A percentile compares a stretch with the other conserved stretches of the same genome.
Conservation (phyloP, 805 yeast genomes). For the Candida taoyuanica region DNA sequence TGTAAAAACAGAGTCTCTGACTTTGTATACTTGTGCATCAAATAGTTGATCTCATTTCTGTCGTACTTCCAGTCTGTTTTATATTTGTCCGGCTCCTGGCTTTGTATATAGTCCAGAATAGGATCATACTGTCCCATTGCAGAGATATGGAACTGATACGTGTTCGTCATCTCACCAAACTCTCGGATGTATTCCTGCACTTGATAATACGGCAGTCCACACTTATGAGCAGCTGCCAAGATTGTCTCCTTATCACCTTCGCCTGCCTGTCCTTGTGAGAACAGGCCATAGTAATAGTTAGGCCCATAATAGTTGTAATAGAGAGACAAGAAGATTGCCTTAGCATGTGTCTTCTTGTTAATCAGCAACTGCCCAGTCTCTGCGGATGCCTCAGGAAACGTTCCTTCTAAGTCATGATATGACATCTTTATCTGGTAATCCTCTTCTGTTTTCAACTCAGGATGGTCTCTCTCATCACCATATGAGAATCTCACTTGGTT, state of each 20-base stretch:
- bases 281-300: slow-evolving; percentile 51
- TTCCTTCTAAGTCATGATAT: slow-evolving; percentile 60
- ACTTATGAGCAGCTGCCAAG: slow-evolving; percentile 58
- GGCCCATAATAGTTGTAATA: slow-evolving; percentile 65
- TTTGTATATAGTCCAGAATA: slow-evolving; percentile 33
- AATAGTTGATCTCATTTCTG: slow-evolving; percentile 18
- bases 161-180: slow-evolving; percentile 37
- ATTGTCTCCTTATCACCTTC: slow-evolving; percentile 79
- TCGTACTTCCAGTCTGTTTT: slow-evolving; percentile 16
- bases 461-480: slow-evolving; percentile 34
- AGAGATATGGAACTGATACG: slow-evolving; percentile 38
- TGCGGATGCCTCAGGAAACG: slow-evolving; percentile 64
- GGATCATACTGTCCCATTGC: slow-evolving; percentile 58
- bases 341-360: slow-evolving; percentile 52
- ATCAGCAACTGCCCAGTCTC: slow-evolving; percentile 67
- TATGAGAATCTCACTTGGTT: slow-evolving; percentile 26
- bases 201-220: slow-evolving; percentile 47
- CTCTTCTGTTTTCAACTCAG: slow-evolving; percentile 21
- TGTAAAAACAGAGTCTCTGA: slow-evolving; percentile 27
- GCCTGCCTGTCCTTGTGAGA: slow-evolving; percentile 69
- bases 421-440: slow-evolving; percentile 36
- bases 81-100: slow-evolving; percentile 12
- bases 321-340: slow-evolving; percentile 51
- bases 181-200: slow-evolving; percentile 49
- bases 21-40: slow-evolving; percentile 18